Percentiles rank a stretch among this genome's conserved stretches.
These are phyloP conservation scores for Yamadazyma scolyti DNA, from an alignment of 805 yeast species.

Conservation along the genomic window DNA sequence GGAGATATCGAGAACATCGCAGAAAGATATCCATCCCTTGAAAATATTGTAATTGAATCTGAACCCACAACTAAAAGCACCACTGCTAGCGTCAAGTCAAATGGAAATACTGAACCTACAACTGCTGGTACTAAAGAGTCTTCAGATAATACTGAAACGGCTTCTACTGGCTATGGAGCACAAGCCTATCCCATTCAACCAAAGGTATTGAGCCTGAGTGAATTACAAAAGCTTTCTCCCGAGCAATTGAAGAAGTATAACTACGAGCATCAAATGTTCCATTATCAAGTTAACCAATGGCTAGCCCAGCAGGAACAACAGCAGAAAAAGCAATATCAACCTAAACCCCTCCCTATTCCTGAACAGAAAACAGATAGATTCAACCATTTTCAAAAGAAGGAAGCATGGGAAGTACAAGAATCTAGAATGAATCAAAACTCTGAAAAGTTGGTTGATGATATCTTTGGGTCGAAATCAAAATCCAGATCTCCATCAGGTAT, in stretches of 20 bases:
- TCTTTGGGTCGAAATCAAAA: slow-evolving; percentile 25
- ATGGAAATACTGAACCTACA: slow-evolving; percentile 1
- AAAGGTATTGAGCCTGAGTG: slow-evolving; percentile 10
- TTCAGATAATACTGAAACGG: neutral
- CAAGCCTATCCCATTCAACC: slow-evolving; percentile 14
- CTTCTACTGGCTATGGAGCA: neutral
- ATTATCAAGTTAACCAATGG: slow-evolving; percentile 15
- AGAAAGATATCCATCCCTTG: slow-evolving; percentile 51
- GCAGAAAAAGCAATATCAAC: slow-evolving; percentile 4
- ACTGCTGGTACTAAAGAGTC: slow-evolving; percentile 1
- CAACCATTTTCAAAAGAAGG: slow-evolving; percentile 15
- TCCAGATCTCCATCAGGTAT: slow-evolving; percentile 10
- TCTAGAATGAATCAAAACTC: slow-evolving; percentile 26
- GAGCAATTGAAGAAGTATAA: slow-evolving; percentile 22
- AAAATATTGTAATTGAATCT: slow-evolving; percentile 18
- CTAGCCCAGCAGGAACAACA: slow-evolving; percentile 11
- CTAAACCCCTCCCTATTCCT: neutral
- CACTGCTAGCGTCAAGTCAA: slow-evolving; percentile 3
- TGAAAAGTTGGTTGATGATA: slow-evolving; percentile 37
- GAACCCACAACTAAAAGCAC: slow-evolving; percentile 1
- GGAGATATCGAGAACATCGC: slow-evolving; percentile 44
- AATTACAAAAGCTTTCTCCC: slow-evolving; percentile 13
- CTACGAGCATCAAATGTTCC: slow-evolving; percentile 17
- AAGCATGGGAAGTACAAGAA: slow-evolving; percentile 34
- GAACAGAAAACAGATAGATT: neutral